Base-by-base conservation (phyloP, 1,139 yeast genomes). In the Candida sanyaensis region DNA sequence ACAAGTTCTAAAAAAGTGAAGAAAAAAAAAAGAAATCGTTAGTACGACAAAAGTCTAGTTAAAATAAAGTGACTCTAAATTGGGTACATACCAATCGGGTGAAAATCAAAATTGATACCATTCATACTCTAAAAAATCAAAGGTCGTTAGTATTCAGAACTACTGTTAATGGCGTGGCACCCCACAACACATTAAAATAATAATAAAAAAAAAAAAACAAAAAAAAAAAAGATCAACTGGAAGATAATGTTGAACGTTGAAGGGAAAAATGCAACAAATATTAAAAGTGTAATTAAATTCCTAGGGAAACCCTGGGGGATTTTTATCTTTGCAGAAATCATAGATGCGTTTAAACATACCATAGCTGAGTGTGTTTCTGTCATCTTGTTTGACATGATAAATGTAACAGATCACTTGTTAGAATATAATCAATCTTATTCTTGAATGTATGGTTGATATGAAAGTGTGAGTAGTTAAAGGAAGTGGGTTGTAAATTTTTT, bases 11-110 rank as follows among this genome's bases (percentile, higher is more conserved):
- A 27, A 37, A 10, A 24, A 28, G 39, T 4, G 30, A 23, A 30
- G 31, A 40, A 39, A 39, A 39, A 39, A 39, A 28, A 39, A 39
- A 39, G 29, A 28, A 28, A 12, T 26, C 13, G 50, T 49, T 44
- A 47, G 48, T 45, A 42, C 31, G 23, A 23, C 13, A 24, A 30
- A 28, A 13, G 26, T 12, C 11, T 26, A 12, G 38, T 10, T 13
- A 37, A 26, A 9, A 36, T 37, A 12, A 24, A 28, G 37, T 28
- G n/a, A 28, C 21, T 17, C 24, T 7, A 38, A 17, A 37, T n/a
- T 12, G 6, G 6, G 41, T 50, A 61, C 66, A 44, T 61, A 62
- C 66, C 53, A 37, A 51, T 56, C 9, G 67, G 67, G 51, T 56
- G 62, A 41, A 63, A 59, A 21, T 49, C 58, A 12, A 53, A 45